Base-by-base conservation (phyloP, 441 rosid species). In the Aquilaria agallochum region DNA sequence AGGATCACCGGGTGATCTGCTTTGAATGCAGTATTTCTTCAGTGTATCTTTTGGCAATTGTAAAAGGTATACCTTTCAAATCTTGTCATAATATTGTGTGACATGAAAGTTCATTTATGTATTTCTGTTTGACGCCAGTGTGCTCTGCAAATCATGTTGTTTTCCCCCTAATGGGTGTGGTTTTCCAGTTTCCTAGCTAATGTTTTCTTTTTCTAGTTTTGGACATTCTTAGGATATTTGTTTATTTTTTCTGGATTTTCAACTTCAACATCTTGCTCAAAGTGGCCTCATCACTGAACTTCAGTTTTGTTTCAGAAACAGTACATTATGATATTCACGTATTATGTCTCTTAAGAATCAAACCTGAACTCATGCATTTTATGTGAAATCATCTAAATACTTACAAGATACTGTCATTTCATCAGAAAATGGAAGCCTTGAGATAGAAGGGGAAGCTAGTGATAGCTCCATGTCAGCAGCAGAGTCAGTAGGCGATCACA, bases 251-350 rank as follows among this genome's bases (percentile, higher is more conserved):
- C 70, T 64, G 77, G 78, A 69, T 65, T 74, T 62, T 75, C 67
- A 69, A 71, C 68, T 72, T 74, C 76, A 68, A 70, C 74, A 36
- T 36, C 42, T 68, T 42, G 68, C 72, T 47, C 77, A 64, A 66
- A 66, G 55, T 61, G 77, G 75, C 68, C 70, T 74, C 70, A 71
- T 55, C 62, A 52, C 61, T 78, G 70, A 72, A 74, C 66, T 68
- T 66, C 72, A 12, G 59, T 63, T 63, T 72, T 48, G 48, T 74
- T 68, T 72, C 66, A 9, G 31, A 70, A 65, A 58, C 53, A 54
- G 70, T 76, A 71, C 65, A 59, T 46, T 55, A 54, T 60, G 60
- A 68, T 42, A 53, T 61, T 67, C 51, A 65, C 66, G 44, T 64
- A 64, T 56, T 71, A 62, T 67, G 56, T 55, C 64, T 61, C 53